Conservation (phyloP, 2,329 filamentous ascomycete species). For the Neopestalotiopsis sp. region DNA sequence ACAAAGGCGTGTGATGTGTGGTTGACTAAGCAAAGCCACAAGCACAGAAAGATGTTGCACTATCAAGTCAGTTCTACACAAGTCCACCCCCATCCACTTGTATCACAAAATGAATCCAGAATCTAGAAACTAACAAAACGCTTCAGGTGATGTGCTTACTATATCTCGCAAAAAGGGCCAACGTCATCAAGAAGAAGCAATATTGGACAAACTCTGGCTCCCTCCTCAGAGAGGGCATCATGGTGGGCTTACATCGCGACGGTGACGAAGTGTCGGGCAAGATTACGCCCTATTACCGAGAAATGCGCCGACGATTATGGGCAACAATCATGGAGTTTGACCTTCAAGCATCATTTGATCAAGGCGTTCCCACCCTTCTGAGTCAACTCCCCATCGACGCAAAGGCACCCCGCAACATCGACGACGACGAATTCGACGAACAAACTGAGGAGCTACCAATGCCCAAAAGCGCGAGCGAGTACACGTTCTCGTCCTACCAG, state of each 20-base stretch:
- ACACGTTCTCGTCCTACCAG: constrained; percentile 66
- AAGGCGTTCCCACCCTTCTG: constrained; percentile 63
- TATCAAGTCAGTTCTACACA: constrained; percentile 48
- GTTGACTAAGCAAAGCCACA: constrained; percentile 62
- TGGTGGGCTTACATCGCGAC: constrained; percentile 64
- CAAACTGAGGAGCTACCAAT: constrained; percentile 55
- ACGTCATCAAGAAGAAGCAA: constrained; percentile 69
- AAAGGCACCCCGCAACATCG: constrained; percentile 60
- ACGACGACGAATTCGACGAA: constrained; percentile 64
- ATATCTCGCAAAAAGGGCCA: constrained; percentile 67
- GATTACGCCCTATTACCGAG: constrained; percentile 64
- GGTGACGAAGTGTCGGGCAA: constrained; percentile 60
- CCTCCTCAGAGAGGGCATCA: constrained; percentile 63
- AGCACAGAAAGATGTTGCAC: constrained; percentile 64
- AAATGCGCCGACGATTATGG: constrained; percentile 68
- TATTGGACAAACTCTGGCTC: constrained; percentile 65
- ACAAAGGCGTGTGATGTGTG: constrained; percentile 61
- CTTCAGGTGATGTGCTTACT: constrained; percentile 56
- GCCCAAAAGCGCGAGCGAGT: constrained; percentile 57
- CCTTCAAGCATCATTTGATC: constrained; percentile 66
- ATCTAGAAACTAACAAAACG: not conserved
- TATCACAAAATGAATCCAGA: not conserved
- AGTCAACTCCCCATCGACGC: constrained; percentile 55
- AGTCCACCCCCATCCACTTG: too few relatives aligned
- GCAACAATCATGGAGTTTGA: constrained; percentile 67